phyloP scores from a whole-genome alignment of 2,329 filamentous ascomycete genomes.

The Juglanconis sp. region DNA sequence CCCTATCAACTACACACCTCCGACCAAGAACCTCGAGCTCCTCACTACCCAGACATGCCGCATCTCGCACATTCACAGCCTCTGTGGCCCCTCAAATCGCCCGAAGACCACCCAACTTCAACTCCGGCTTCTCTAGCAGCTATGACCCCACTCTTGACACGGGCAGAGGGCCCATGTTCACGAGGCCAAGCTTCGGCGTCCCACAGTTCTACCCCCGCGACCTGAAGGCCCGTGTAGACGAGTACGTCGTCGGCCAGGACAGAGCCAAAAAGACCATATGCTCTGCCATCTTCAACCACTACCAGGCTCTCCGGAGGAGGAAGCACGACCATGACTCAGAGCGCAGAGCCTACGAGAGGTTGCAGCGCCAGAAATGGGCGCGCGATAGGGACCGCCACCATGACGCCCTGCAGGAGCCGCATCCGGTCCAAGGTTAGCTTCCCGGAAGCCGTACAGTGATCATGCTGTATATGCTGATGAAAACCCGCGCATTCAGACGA shows the following conservation, averaged over 20 bases:
- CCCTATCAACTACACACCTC: constrained; percentile 10
- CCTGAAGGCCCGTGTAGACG: constrained; percentile 87
- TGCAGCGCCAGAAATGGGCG: constrained; percentile 67
- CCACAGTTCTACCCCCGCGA: constrained; percentile 63
- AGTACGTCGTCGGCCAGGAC: constrained; percentile 95
- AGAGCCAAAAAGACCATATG: constrained; percentile 91
- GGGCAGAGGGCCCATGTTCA: constrained; percentile 60
- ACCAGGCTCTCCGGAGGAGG: constrained; percentile 78
- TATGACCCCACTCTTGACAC: constrained; percentile 52
- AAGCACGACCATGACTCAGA: constrained; percentile 73
- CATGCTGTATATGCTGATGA: constrained; percentile 33
- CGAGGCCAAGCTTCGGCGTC: constrained; percentile 54
- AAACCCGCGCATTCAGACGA: constrained; percentile 44
- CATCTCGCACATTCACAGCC: constrained; percentile 26
- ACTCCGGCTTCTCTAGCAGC: constrained; percentile 55
- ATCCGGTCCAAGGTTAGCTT: constrained; percentile 74
- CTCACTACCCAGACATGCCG: background rate
- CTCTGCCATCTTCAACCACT: constrained; percentile 94
- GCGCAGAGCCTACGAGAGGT: constrained; percentile 56
- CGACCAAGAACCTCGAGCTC: constrained; percentile 3
- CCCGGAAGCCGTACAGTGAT: constrained; percentile 22
- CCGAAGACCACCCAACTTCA: constrained; percentile 48
- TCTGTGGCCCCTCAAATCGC: constrained; percentile 27
- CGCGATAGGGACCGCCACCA: constrained; percentile 58
- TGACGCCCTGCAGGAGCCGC: constrained; percentile 54